Evolutionary conservation across 768 basidiomycete species (phyloP).

Genomic region (Psilocybe cubensis): DNA sequence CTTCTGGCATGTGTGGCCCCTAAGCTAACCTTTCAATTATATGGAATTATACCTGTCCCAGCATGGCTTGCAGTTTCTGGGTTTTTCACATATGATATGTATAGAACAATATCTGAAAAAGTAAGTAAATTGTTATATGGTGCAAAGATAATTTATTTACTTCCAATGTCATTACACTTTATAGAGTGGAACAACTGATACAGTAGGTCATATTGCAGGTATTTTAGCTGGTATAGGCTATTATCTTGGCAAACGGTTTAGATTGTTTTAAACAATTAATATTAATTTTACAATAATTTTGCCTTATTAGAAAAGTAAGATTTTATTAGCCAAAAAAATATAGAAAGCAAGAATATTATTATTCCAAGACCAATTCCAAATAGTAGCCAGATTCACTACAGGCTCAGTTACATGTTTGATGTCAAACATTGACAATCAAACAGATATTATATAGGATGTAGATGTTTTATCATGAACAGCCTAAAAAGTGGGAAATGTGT

Average conservation of each 20-base stretch:
- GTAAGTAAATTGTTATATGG: slow-evolving; percentile 27
- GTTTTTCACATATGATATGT: slow-evolving; percentile 65
- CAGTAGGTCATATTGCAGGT: slow-evolving; percentile 73
- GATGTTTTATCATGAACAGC: too few species aligned
- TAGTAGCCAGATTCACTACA: too few species aligned
- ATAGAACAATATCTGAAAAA: slow-evolving; percentile 42
- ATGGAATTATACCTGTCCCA: slow-evolving; percentile 78
- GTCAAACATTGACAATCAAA: too few species aligned
- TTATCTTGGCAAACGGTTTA: slow-evolving; percentile 44
- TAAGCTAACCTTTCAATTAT: slow-evolving; percentile 65
- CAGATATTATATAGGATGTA: too few species aligned
- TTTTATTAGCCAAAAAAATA: too few species aligned
- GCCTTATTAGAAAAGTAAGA: too few species aligned
- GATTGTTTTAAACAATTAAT: slow-evolving; percentile 24
- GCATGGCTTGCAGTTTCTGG: slow-evolving; percentile 78
- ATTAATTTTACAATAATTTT: too few species aligned
- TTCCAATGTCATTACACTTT: slow-evolving; percentile 2
- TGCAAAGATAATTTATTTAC: neutral
- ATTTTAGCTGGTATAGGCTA: slow-evolving; percentile 63
- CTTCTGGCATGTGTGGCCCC: slow-evolving; percentile 77
- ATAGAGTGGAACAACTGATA: slow-evolving; percentile 58
- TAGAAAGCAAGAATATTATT: too few species aligned
- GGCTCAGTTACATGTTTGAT: too few species aligned
- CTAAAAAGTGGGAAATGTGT: too few species aligned
- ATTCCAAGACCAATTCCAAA: too few species aligned